Conservation (phyloP, 345 rosid genomes). For the Syzygium oleosum region DNA sequence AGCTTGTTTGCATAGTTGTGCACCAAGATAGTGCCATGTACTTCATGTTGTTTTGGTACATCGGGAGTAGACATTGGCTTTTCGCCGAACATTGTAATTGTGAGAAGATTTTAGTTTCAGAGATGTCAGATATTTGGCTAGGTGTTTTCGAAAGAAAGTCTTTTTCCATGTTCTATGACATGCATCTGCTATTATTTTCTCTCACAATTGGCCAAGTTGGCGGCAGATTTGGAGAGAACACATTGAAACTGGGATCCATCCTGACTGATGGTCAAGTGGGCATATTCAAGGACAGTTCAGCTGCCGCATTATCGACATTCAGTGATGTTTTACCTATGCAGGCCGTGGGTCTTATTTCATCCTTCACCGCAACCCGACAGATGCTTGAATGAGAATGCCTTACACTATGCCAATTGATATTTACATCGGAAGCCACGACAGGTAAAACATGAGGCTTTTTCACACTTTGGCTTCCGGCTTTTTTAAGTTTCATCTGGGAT, state of each 20-base stretch:
- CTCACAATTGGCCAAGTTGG: slow-evolving; percentile 51
- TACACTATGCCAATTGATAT: background rate
- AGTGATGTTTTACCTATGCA: slow-evolving; percentile 94
- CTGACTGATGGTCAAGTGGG: slow-evolving; percentile 96
- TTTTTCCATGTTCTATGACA: background rate
- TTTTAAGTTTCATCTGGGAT: background rate
- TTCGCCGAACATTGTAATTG: background rate
- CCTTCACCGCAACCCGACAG: slow-evolving; percentile 70
- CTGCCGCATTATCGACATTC: slow-evolving; percentile 92
- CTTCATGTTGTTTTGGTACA: no score
- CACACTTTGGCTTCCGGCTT: background rate
- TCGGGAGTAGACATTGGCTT: background rate
- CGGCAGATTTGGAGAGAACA: slow-evolving; percentile 95
- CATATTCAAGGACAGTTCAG: slow-evolving; percentile 93
- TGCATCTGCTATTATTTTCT: background rate
- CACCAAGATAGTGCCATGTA: no score
- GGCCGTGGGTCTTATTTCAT: slow-evolving; percentile 96
- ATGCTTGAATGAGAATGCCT: slow-evolving; percentile 16
- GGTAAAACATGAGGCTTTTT: background rate
- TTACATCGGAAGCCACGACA: background rate
- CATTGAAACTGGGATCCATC: slow-evolving; percentile 83
- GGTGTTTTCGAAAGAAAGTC: background rate
- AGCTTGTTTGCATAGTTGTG: no score
- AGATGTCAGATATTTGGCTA: background rate
- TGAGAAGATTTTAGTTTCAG: background rate